Evolutionary conservation across 345 rosid species (phyloP), one percentile per base, ranked within the genome.

Genomic region (Cardiospermum halicacabum): DNA sequence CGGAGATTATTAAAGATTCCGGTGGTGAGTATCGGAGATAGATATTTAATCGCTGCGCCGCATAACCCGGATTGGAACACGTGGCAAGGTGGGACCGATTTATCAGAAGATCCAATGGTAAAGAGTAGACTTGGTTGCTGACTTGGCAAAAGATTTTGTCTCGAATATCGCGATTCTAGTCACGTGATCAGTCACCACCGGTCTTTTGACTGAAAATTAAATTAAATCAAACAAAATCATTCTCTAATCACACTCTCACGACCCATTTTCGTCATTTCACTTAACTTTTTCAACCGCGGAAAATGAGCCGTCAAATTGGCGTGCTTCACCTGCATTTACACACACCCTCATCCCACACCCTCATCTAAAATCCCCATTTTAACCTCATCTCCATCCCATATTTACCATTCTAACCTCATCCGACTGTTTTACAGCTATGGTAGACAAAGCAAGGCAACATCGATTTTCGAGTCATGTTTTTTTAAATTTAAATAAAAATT

Each of bases 21-120:
- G 67, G 70, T 39, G 67, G 70, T 24, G 6, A 5, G 16, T 12
- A 0, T 0, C 0, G 4, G 9, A 64, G 54, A 50, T 36, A 31
- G 47, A 60, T 54, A 3, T 26, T 84, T 37, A 48, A 66, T 48
- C 75, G 82, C 85, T 81, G 53, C 75, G 82, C 85, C 82, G 79
- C 89, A 65, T 69, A 71, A 55, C 7, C 19, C 11, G 69, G 69
- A 51, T 43, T 3, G 2, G 3, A 59, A 66, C 79, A 69, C 76
- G 76, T 81, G 74, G 72, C 49, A 1, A 3, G 18, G 10, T 37
- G 63, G 75, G 24, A 61, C 77, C 66, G 0, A 0, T 0, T 3
- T 62, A 42, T 15, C 13, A 8, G 49, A 47, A 31, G 30, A 62
- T 21, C 67, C 62, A 72, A 75, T 48, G 58, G 56, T 43, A 47